phyloP scores from a whole-genome alignment of 2,329 filamentous ascomycete genomes.

The Harringtonia aguacate region DNA sequence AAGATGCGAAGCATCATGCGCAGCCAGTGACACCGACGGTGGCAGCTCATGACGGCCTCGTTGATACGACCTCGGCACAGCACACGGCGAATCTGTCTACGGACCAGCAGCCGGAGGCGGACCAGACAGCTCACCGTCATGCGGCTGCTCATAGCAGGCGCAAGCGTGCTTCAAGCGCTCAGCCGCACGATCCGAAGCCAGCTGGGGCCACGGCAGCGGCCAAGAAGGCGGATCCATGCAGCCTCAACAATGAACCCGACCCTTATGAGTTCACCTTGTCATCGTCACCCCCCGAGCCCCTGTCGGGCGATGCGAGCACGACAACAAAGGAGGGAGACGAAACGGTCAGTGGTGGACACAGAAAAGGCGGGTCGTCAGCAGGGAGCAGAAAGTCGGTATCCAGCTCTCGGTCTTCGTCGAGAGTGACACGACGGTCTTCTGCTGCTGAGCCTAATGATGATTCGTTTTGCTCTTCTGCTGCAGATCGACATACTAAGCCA shows the following conservation, averaged over 20 bases:
- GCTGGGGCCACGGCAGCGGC: not conserved
- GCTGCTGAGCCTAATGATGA: not conserved
- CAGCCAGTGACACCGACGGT: not conserved
- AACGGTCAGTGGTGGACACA: too few species aligned
- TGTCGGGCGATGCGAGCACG: conserved; percentile 8
- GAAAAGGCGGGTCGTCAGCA: not conserved
- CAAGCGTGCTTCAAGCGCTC: conserved; percentile 26
- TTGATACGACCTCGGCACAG: too few species aligned
- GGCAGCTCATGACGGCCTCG: too few species aligned
- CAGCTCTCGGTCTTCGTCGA: not conserved
- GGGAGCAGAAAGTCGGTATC: not conserved
- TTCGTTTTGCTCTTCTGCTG: not conserved
- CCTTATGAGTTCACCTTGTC: conserved; percentile 44
- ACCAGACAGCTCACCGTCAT: not conserved
- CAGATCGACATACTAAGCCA: conserved; percentile 13
- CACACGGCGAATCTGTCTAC: not conserved
- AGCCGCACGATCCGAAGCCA: not conserved
- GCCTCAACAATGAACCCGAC: conserved; percentile 20
- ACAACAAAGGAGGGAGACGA: not conserved
- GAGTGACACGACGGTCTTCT: conserved; percentile 5
- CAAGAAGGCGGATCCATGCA: not conserved
- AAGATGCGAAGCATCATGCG: not conserved
- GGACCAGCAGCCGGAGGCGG: not conserved
- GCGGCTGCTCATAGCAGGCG: conserved; percentile 23
- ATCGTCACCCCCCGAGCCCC: conserved; percentile 28